phyloP scores from a whole-genome alignment of 371 early-diverging fungal genomes.

The Chytridium lagenaria region DNA sequence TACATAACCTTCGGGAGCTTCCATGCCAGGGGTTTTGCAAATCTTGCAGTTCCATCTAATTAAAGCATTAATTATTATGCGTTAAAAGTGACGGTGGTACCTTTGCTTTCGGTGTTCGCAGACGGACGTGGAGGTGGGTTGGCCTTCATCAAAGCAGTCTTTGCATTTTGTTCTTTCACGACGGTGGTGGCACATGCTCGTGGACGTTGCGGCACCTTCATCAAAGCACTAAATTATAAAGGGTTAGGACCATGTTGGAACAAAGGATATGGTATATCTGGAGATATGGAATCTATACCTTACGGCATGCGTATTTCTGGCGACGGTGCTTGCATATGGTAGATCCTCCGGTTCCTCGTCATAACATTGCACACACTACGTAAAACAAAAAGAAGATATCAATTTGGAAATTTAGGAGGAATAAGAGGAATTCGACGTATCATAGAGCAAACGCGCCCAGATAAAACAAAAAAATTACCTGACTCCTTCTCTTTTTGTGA shows the following conservation, averaged over 20 bases:
- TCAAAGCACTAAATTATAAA: conserved; percentile 8
- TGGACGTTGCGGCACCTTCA: conserved; percentile 1
- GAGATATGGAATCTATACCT: not conserved
- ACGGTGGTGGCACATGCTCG: conserved; percentile 15
- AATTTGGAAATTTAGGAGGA: not conserved
- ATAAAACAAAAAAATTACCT: conserved; percentile 8
- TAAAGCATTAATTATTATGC: not conserved
- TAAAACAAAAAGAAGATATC: not conserved
- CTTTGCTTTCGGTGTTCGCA: conserved; percentile 16
- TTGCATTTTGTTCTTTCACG: conserved; percentile 17
- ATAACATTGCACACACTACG: conserved; percentile 22
- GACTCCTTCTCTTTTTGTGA: conserved; percentile 14
- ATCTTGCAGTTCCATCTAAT: conserved; percentile 11
- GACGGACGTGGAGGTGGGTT: not conserved
- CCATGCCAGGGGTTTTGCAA: too few species aligned
- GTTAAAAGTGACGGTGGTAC: not conserved
- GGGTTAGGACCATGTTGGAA: not conserved
- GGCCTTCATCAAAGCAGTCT: conserved; percentile 11
- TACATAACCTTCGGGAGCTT: too few species aligned
- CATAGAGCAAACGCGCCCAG: not conserved
- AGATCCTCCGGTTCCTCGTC: conserved; percentile 25
- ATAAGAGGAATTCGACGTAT: not conserved
- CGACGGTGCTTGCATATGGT: conserved; percentile 25
- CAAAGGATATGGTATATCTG: not conserved
- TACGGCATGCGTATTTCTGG: conserved; percentile 16